A percentile compares a stretch with the other conserved stretches of the same genome.
Evolutionary conservation across 2,329 filamentous ascomycete genomes (phyloP).

Genomic region (Penicillium sp.): DNA sequence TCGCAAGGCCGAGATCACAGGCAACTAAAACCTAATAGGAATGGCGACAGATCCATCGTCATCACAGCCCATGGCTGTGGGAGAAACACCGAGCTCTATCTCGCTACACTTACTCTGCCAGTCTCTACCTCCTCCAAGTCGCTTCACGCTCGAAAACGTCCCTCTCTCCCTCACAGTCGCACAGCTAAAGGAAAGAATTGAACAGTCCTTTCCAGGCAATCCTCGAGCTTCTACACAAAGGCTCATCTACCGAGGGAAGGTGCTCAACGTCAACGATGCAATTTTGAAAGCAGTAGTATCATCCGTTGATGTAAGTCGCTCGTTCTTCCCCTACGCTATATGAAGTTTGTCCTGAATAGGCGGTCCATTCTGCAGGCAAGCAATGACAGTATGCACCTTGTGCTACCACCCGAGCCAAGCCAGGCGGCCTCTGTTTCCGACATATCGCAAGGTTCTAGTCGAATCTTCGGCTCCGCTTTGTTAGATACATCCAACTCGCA

Average conservation of each 20-base stretch:
- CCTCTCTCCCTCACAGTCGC: slow-evolving; percentile 48
- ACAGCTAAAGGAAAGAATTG: slow-evolving; percentile 54
- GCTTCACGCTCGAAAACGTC: slow-evolving; percentile 40
- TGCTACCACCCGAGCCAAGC: slow-evolving; percentile 3
- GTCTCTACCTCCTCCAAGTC: slow-evolving; percentile 37
- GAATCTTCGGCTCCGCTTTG: neutral
- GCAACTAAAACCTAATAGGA: neutral
- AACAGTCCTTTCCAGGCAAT: slow-evolving; percentile 48
- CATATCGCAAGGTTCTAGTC: neutral
- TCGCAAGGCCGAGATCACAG: neutral
- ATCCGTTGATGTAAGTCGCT: slow-evolving; percentile 47
- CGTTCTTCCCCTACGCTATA: neutral
- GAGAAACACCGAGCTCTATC: slow-evolving; percentile 18
- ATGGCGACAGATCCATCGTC: slow-evolving; percentile 9
- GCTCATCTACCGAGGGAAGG: slow-evolving; percentile 58
- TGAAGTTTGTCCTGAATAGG: neutral
- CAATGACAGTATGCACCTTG: slow-evolving; percentile 6
- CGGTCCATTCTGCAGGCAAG: neutral
- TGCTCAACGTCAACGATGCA: slow-evolving; percentile 50
- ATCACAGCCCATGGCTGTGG: neutral
- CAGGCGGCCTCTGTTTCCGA: neutral
- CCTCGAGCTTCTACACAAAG: slow-evolving; percentile 52
- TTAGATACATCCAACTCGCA: neutral
- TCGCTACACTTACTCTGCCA: slow-evolving; percentile 44
- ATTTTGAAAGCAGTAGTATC: slow-evolving; percentile 53